Base-by-base conservation (phyloP, 2,329 filamentous ascomycete species). In the Didymosphaeria variabile region DNA sequence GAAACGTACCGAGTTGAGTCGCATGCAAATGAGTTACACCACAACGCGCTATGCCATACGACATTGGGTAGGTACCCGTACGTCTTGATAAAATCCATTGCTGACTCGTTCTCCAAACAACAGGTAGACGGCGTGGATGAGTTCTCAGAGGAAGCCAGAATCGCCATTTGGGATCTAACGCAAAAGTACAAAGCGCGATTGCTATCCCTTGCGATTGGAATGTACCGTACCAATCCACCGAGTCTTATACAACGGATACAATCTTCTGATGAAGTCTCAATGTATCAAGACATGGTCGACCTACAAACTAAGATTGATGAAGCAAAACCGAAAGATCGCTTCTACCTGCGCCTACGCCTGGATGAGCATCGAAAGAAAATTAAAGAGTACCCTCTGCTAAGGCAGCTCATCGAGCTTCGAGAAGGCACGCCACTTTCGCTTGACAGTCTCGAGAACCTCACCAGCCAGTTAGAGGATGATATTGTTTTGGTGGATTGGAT, bases 271-370 rank as follows among this genome's bases (percentile, higher is more conserved):
- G 55, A 38, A 23, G 44, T 29, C 13, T 32, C 19, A 1, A 19
- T 54, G n/a, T 58, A 58, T 23, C 34, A 58, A n/a, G 21, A 58
- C 31, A 58, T 58, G 56, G 26, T 58, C 13, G 47, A 58, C 26
- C 40, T 58, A 29, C 36, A 58, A 23, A 32, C 10, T 5, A 21
- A 46, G 15, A 58, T 58, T 23, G 21, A 53, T 26, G 29, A 58
- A 19, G 56, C 56, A 6, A 5, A 36, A 3, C 34, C 47, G 17
- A 52, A 45, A 29, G 56, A 52, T 53, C 34, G 56, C 12, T 58
- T 58, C 12, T 36, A 19, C 31, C 15, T 36, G 36, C 56, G 56
- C n/a, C 47, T 53, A 10, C 47, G 26, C 17, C 17, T 58, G 23
- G 56, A 58, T 19, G 47, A 44, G 21, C 47, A 53, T 38, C 47